phyloP scores from a whole-genome alignment of 495 filamentous ascomycete genomes.

The Neurospora sp. region DNA sequence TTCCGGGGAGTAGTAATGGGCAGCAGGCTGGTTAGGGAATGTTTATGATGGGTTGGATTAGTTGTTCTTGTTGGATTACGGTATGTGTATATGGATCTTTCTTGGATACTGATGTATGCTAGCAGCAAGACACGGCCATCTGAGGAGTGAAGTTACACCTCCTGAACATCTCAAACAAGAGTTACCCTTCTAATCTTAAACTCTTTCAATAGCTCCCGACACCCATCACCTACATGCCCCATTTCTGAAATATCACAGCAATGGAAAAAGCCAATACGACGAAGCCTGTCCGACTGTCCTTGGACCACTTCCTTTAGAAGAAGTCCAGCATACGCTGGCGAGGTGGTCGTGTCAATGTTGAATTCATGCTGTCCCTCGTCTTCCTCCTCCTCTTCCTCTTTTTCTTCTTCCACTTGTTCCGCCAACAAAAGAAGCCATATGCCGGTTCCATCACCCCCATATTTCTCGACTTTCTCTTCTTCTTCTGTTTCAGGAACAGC shows the following conservation, averaged over 20 bases:
- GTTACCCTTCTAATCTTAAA: background rate
- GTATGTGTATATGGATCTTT: background rate
- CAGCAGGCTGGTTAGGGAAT: background rate
- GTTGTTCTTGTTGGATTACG: background rate
- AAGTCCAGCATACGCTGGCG: background rate
- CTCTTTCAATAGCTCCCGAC: background rate
- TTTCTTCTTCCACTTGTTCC: background rate
- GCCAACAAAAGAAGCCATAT: background rate
- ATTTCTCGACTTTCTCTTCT: background rate
- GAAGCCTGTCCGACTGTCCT: background rate
- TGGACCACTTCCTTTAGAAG: background rate
- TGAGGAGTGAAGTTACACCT: background rate
- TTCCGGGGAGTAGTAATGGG: background rate
- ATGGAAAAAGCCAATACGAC: background rate
- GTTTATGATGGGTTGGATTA: background rate
- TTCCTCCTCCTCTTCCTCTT: background rate
- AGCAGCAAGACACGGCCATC: background rate
- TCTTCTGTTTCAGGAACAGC: background rate
- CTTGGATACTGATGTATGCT: background rate
- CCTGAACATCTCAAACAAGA: background rate
- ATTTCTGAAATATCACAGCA: background rate
- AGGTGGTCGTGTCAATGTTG: too few species aligned
- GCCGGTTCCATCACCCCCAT: background rate
- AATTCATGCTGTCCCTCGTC: background rate
- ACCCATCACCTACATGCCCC: background rate